Base-by-base conservation (phyloP, 164 flowering plant species). In the Magnolia sinica region DNA sequence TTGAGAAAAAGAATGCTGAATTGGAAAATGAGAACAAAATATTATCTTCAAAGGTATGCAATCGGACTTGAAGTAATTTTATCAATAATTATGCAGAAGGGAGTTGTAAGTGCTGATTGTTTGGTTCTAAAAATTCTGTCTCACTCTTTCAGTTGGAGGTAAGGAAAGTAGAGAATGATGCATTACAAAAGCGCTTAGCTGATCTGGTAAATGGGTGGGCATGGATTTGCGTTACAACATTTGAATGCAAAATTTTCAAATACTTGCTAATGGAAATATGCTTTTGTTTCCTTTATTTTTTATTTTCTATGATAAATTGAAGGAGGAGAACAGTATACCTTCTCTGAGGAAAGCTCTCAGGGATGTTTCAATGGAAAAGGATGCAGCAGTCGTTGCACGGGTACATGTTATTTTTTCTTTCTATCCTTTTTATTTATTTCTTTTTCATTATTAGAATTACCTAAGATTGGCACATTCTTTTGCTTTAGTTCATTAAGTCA, bases 351-450 rank as follows among this genome's bases (percentile, higher is more conserved):
- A 88, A 83, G 92, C 99, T 79, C 91, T 96, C n/a, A 91, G 81
- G 88, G 97, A 94, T 83, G 91, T 89, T 79, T 94, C 95, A 2
- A 89, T 96, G 93, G 98, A 94, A 82, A 96, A 96, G 80, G 96
- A 96, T 88, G 99, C 97, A 50, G 98, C 97, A 81, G 89, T 94
- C 82, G 90, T 90, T 83, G 87, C 91, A 81, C 87, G 95, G 91
- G 99, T 92, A 88, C 24, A 64, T 18, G 50, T 70, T 27, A 22
- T 80, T n/a, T 10, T 23, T 71, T 81, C 13, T 65, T 49, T 74
- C 27, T 58, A 74, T 82, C 66, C 51, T 74, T 45, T 59, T 2
- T 74, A 49, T n/a, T 19, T 72, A 61, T 20, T 6, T 14, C 14
- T 19, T 18, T 16, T 7, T 24, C 24, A 14, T 37, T 37, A 37